Evolutionary conservation across 148 eudicot genomes (phyloP), one percentile per base, ranked within the genome.

Genomic region (Nepenthes mirabilis): DNA sequence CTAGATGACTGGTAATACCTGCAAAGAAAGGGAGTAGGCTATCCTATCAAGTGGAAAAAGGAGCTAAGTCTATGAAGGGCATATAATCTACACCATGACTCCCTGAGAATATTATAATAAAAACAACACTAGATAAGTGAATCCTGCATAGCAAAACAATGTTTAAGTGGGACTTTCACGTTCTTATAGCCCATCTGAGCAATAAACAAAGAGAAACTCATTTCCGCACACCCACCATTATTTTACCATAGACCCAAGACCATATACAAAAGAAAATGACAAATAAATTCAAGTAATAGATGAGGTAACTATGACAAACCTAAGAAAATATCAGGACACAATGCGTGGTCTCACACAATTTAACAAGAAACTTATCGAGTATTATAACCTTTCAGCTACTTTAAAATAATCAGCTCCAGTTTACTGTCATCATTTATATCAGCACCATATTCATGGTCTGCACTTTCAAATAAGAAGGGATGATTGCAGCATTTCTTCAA

Each of bases 401-500:
- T 23, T 47, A 94, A 60, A 57, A 86, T 84, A 66, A 82, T 74
- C 47, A 97, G 79, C 70, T 94, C 97, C 68, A 94, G 76, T 65
- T 94, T 94, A 72, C 86, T 84, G 71, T 95, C 85, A 62, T 91
- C 97, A 67, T 70, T 83, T 33, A 83, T 61, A 58, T 94, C 90
- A 61, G 97, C 99, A 47, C 99, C 99, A 83, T 94, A 94, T 56
- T 95, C 99, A 78, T 89, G 90, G 72, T 94, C 99, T 45, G 99
- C 97, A 78, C 99, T 94, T 79, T 94, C 97, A 80, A 94, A 89
- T 55, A 94, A 71, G 77, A 94, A 94, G 34, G 99, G 99, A 74
- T 94, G 99, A 73, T 94, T 94, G 84, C 99, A 94, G 68, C 99
- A 94, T 74, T 94, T 94, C 87, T 94, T 94, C 87, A 94, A 75